A percentile compares a stretch with the other conserved stretches of the same genome.
phyloP scores from a whole-genome alignment of 148 eudicot genomes.

The Arbutus unedo region DNA sequence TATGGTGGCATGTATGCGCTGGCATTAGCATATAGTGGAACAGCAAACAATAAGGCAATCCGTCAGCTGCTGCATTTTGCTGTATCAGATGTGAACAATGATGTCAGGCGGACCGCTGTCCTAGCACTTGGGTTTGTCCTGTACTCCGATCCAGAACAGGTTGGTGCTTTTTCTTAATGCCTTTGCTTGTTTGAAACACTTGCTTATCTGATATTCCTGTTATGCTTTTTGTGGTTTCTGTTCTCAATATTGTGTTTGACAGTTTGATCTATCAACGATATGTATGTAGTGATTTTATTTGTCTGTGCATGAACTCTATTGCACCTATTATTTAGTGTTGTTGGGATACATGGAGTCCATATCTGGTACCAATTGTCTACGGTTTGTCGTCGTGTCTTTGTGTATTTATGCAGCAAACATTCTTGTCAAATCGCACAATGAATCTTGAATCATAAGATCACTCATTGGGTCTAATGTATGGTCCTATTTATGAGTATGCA shows the following conservation, averaged over 20 bases:
- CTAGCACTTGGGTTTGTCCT: constrained; percentile 96
- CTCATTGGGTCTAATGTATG: not conserved
- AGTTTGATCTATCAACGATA: not conserved
- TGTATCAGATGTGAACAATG: constrained; percentile 96
- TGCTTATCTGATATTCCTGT: not conserved
- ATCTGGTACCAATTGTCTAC: not conserved
- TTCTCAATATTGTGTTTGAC: not conserved
- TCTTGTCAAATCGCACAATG: not conserved
- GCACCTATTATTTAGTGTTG: not conserved
- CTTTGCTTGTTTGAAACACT: not conserved
- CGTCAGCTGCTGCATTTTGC: constrained; percentile 98
- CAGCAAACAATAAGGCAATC: constrained; percentile 94
- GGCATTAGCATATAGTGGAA: constrained; percentile 96
- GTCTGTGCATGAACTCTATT: not conserved
- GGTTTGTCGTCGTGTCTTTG: not conserved
- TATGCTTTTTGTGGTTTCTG: constrained; percentile 5
- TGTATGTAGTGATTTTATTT: not conserved
- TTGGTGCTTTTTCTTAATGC: constrained; percentile 26
- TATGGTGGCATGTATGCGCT: constrained; percentile 99
- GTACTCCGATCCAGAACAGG: constrained; percentile 97
- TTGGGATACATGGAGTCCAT: not conserved
- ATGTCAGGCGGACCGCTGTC: constrained; percentile 97
- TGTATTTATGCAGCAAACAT: not conserved
- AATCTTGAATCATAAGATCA: not conserved
- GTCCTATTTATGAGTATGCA: not conserved